Evolutionary conservation across 768 basidiomycete species (phyloP).

Genomic region (Lentinula detonsa): DNA sequence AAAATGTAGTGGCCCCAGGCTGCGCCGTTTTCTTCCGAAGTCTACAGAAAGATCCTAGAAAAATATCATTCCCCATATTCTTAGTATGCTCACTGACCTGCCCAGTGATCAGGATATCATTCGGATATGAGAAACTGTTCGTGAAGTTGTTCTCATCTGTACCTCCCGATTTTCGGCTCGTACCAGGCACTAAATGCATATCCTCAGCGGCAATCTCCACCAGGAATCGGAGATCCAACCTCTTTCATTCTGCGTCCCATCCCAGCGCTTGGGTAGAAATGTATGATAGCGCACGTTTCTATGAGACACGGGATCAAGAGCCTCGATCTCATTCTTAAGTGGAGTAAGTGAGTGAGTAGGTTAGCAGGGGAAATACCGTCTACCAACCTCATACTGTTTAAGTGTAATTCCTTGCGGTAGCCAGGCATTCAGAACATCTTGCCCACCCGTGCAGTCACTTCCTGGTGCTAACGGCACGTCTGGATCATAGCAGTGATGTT

Average conservation of each 20-base stretch:
- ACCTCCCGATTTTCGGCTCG: neutral
- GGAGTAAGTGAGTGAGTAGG: neutral
- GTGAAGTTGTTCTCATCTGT: neutral
- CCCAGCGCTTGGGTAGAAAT: slow-evolving; percentile 29
- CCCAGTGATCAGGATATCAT: slow-evolving; percentile 48
- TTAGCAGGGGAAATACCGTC: slow-evolving; percentile 18
- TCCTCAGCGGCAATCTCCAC: slow-evolving; percentile 19
- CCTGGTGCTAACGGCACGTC: slow-evolving; percentile 30
- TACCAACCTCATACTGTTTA: slow-evolving; percentile 26
- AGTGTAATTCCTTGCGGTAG: slow-evolving; percentile 31
- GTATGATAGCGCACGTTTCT: slow-evolving; percentile 39
- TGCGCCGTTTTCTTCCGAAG: slow-evolving; percentile 33
- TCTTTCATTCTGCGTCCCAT: neutral
- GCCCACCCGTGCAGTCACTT: slow-evolving; percentile 26
- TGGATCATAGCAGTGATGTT: slow-evolving; percentile 40
- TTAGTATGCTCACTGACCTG: slow-evolving; percentile 25
- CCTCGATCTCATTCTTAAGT: slow-evolving; percentile 32
- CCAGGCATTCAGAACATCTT: slow-evolving; percentile 45
- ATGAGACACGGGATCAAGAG: slow-evolving; percentile 33
- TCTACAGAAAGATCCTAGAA: slow-evolving; percentile 21
- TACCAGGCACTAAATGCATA: neutral
- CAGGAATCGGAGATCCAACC: slow-evolving; percentile 22
- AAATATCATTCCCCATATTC: neutral
- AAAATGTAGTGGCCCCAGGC: slow-evolving; percentile 45
- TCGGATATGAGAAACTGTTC: slow-evolving; percentile 15